A percentile compares a stretch with the other conserved stretches of the same genome.
phyloP scores from a whole-genome alignment of 768 basidiomycete species.

The Tylopilus subfusipes region DNA sequence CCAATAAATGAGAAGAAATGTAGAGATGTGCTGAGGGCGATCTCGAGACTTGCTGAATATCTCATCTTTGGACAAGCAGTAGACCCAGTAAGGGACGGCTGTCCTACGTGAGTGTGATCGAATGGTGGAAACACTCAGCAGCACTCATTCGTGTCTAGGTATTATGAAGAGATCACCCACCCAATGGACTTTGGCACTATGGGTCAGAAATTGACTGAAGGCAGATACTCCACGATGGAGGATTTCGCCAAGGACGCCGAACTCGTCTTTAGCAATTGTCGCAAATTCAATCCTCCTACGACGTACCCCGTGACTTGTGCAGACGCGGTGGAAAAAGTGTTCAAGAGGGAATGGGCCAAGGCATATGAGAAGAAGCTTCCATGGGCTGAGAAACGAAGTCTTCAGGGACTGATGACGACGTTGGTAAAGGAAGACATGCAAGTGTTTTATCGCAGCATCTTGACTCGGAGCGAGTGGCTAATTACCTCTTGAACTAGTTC shows the following conservation, averaged over 20 bases:
- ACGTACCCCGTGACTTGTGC: slow-evolving; percentile 74
- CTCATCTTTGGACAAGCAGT: slow-evolving; percentile 79
- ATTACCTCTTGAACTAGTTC: slow-evolving; percentile 41
- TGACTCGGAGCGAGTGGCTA: not conserved
- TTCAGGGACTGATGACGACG: slow-evolving; percentile 66
- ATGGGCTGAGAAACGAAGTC: slow-evolving; percentile 73
- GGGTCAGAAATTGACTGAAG: slow-evolving; percentile 57
- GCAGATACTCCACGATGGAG: slow-evolving; percentile 76
- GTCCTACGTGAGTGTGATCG: slow-evolving; percentile 71
- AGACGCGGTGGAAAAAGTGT: slow-evolving; percentile 67
- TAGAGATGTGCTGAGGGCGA: slow-evolving; percentile 59
- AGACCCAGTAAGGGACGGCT: slow-evolving; percentile 77
- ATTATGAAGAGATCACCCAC: slow-evolving; percentile 84
- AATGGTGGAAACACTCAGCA: not conserved
- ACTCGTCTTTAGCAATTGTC: slow-evolving; percentile 85
- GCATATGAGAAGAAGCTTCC: slow-evolving; percentile 67
- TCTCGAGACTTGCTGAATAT: slow-evolving; percentile 63
- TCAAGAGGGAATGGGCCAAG: slow-evolving; percentile 86
- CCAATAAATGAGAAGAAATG: slow-evolving; percentile 83
- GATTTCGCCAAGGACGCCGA: slow-evolving; percentile 77
- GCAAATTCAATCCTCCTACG: slow-evolving; percentile 83
- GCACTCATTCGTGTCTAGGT: slow-evolving; percentile 44
- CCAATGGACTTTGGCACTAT: slow-evolving; percentile 97
- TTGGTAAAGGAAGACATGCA: slow-evolving; percentile 68
- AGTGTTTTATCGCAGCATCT: slow-evolving; percentile 19